phyloP scores from a whole-genome alignment of 495 filamentous ascomycete genomes.

The Xylaria intraflava region DNA sequence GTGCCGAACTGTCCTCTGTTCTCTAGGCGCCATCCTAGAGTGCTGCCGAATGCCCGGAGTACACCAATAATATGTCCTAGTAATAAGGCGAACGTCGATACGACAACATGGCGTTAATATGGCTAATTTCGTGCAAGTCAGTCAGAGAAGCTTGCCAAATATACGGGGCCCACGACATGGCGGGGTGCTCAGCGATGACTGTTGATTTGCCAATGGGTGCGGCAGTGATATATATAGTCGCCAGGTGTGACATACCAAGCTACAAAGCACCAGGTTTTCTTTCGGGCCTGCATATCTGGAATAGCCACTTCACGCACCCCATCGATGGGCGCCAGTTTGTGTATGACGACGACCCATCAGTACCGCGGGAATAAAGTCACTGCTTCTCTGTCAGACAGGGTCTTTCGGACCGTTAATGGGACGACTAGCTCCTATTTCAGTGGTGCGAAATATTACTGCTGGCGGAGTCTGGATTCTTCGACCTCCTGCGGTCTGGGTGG shows the following conservation, averaged over 20 bases:
- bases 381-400: slow-evolving; percentile 15
- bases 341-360: slow-evolving; percentile 24
- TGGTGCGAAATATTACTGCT: no score
- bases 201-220: not conserved
- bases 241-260: slow-evolving; percentile 9
- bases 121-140: not conserved
- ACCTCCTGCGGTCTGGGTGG: slow-evolving; percentile 19
- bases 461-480: slow-evolving; percentile 16
- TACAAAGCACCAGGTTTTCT: slow-evolving; percentile 10
- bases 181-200: not conserved
- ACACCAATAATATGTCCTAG: no score
- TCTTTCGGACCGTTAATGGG: not conserved
- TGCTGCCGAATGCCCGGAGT: not conserved
- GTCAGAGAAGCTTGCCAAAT: not conserved
- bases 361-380: slow-evolving; percentile 14
- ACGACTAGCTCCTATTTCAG: slow-evolving; percentile 10
- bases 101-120: not conserved
- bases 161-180: not conserved
- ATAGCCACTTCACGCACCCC: slow-evolving; percentile 12
- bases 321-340: slow-evolving; percentile 12
- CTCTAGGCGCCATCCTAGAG: not conserved
- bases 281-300: slow-evolving; percentile 16
- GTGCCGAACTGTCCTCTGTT: not conserved
- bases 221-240: not conserved
- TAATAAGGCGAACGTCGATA: not conserved